Evolutionary conservation across 805 yeast genomes (phyloP).

Genomic region (Priceomyces carsonii): DNA sequence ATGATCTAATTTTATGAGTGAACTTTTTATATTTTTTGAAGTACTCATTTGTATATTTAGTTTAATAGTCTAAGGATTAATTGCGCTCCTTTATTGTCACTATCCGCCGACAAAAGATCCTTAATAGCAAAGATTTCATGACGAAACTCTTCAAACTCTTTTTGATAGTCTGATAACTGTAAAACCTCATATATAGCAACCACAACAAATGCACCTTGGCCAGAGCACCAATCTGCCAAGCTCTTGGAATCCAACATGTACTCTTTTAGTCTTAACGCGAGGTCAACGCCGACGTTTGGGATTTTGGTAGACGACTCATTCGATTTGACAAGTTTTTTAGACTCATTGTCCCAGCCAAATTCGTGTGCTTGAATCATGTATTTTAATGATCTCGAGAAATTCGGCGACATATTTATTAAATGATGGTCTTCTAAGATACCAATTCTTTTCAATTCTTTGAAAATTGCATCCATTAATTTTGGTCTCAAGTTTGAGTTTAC

Average conservation of each 20-base stretch:
- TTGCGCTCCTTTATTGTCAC: constrained; percentile 64
- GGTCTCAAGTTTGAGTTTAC: constrained; percentile 41
- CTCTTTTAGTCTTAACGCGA: constrained; percentile 55
- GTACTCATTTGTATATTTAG: constrained; percentile 4
- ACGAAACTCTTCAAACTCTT: constrained; percentile 47
- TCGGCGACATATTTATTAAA: constrained; percentile 64
- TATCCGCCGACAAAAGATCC: constrained; percentile 44
- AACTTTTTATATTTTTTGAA: not conserved
- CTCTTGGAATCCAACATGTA: constrained; percentile 50
- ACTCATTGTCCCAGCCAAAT: constrained; percentile 60
- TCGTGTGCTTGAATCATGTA: constrained; percentile 82
- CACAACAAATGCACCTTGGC: constrained; percentile 75
- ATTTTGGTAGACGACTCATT: constrained; percentile 33
- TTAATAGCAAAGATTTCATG: constrained; percentile 54
- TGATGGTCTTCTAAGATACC: constrained; percentile 68
- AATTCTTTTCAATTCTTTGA: constrained; percentile 58
- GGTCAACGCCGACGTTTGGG: constrained; percentile 55
- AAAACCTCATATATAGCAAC: constrained; percentile 77
- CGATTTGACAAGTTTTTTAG: constrained; percentile 46
- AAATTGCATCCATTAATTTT: constrained; percentile 54
- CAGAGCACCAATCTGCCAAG: constrained; percentile 63
- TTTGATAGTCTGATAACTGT: constrained; percentile 36
- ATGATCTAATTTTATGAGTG: constrained; percentile 8
- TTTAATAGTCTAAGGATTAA: constrained; percentile 27
- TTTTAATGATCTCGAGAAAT: constrained; percentile 71